Base-by-base conservation (phyloP, 495 filamentous ascomycete species). In the Mytilinidion resinicola region DNA sequence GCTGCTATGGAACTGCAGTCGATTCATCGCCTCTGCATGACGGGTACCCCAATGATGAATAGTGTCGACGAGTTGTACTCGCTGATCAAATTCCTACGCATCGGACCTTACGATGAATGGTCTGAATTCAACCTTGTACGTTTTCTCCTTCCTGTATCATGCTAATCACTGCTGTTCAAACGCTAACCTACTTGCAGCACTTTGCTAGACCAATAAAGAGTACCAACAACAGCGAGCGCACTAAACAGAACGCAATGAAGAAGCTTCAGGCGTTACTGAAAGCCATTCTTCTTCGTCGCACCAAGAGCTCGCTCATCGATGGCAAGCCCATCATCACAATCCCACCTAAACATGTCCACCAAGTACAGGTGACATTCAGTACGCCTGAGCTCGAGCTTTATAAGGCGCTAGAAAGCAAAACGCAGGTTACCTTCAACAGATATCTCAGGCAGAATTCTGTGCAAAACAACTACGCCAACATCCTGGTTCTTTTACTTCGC, bases 1-100 rank as follows among this genome's bases (percentile, higher is more conserved):
- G 92, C 82, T 7, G 83, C 81, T 25, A 81, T 73, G 64, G 64
- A 73, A 7, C 76, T 96, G 8, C 71, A 82, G 47, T 73, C 88
- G 14, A 80, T 74, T 33, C 83, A 87, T 63, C 76, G 93, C 15
- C 87, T 90, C 72, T 95, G 89, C 66, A 83, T 98, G 71, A 95
- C 88, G 10, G 93, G 93, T 7, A 96, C 90, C 0, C 93, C 93
- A 0, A 95, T 96, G 85, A 91, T 93, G 85, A 97, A 98, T 64
- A 83, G 77, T 12, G 82, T 92, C 2, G 77, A 80, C 34, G 93
- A 96, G 66, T 73, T 96, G n/a, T 91, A 83, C 65, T 85, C 90
- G 3, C 74, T 96, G 35, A 77, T 98, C 50, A 79, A 78, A 20
- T 98, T 96, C 70, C 77, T 96, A 46, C 76, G 81, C 3, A 93